Percentiles rank a stretch among this genome's conserved stretches.
Conservation (phyloP, 768 basidiomycete genomes). For the Calocybe cyanea region DNA sequence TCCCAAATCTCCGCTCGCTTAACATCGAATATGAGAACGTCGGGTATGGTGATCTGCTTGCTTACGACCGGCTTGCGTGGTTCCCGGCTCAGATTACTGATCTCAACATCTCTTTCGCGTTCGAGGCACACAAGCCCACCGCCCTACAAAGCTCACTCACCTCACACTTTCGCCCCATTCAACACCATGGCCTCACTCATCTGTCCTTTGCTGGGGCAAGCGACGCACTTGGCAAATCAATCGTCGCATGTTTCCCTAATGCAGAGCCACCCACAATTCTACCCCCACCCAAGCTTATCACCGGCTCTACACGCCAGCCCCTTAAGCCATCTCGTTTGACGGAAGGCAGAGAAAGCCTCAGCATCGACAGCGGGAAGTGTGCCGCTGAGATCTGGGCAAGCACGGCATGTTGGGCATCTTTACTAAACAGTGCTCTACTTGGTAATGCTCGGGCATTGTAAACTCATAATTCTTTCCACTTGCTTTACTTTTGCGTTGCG, state of each 20-base stretch:
- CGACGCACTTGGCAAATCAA: conserved; percentile 6
- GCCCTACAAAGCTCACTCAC: background rate
- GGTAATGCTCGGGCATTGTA: too few relatives aligned
- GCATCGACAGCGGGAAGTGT: too few relatives aligned
- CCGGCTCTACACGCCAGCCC: too few relatives aligned
- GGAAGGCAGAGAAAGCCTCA: too few relatives aligned
- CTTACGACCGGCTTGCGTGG: conserved; percentile 16
- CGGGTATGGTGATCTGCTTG: conserved; percentile 18
- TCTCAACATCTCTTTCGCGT: conserved; percentile 18
- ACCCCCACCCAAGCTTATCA: background rate
- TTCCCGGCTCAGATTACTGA: conserved; percentile 17
- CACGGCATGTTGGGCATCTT: too few relatives aligned
- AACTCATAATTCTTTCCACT: too few relatives aligned
- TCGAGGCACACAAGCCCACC: background rate
- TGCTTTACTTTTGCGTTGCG: too few relatives aligned
- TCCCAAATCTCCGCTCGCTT: conserved; percentile 20
- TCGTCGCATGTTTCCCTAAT: conserved; percentile 8
- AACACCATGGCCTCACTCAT: too few relatives aligned
- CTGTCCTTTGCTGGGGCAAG: conserved; percentile 10
- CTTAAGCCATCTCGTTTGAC: too few relatives aligned
- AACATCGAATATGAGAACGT: conserved; percentile 18
- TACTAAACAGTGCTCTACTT: too few relatives aligned
- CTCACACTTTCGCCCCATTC: background rate
- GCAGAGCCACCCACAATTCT: background rate
- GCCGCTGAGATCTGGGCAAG: too few relatives aligned